Conservation (phyloP, 2,329 filamentous ascomycete species). For the Pseudogymnoascus sp. region DNA sequence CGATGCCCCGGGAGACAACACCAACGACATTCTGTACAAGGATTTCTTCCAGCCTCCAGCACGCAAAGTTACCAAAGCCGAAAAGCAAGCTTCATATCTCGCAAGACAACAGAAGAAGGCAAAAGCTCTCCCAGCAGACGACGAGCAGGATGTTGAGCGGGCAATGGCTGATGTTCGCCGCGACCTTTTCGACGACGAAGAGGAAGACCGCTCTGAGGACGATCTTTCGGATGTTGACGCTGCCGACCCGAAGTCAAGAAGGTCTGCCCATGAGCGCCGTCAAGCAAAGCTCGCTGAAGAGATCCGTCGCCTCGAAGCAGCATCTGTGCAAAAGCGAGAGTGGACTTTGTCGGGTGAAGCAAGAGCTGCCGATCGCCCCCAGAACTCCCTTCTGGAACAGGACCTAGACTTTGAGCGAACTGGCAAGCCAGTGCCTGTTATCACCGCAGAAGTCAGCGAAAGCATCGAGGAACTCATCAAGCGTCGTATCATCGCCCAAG, state of each 20-base stretch:
- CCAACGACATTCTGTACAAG: constrained; percentile 81
- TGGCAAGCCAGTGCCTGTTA: constrained; percentile 88
- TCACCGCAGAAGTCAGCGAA: constrained; percentile 84
- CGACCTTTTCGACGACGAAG: constrained; percentile 79
- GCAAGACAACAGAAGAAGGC: constrained; percentile 33
- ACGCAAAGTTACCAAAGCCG: constrained; percentile 53
- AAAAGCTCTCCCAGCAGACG: constrained; percentile 34
- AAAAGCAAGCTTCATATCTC: constrained; percentile 32
- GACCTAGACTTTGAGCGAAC: constrained; percentile 93
- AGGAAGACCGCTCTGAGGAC: constrained; percentile 55
- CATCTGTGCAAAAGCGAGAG: constrained; percentile 78
- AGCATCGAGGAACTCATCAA: constrained; percentile 92
- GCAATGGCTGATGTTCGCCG: constrained; percentile 81
- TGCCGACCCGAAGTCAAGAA: constrained; percentile 61
- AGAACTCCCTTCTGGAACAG: constrained; percentile 89
- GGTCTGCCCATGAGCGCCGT: constrained; percentile 76
- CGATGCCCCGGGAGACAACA: constrained; percentile 52
- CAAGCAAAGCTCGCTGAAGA: constrained; percentile 81
- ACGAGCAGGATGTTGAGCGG: constrained; percentile 63
- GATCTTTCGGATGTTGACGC: constrained; percentile 58
- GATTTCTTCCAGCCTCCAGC: constrained; percentile 89
- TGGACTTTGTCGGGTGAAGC: constrained; percentile 91
- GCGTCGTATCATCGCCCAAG: constrained; percentile 75
- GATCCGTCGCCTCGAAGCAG: constrained; percentile 83
- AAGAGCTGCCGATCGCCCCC: constrained; percentile 66